Percentiles rank a stretch among this genome's conserved stretches.
Conservation (phyloP, 2,329 filamentous ascomycete genomes). For the Colletotrichum spaethianum region DNA sequence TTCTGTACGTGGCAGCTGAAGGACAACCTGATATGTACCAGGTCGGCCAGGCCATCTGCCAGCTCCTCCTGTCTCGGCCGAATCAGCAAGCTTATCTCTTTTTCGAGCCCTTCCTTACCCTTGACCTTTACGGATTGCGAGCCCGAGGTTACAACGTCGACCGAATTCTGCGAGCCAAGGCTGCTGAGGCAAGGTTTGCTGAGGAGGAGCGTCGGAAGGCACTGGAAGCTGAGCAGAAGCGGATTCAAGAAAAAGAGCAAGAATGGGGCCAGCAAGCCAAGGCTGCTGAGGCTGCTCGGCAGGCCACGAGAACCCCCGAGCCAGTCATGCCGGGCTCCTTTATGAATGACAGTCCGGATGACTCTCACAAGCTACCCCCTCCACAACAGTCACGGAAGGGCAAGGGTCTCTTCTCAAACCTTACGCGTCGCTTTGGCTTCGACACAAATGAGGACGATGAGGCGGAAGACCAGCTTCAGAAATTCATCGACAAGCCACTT, state of each 20-base stretch:
- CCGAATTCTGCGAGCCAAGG: slow-evolving; percentile 89
- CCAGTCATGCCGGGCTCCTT: slow-evolving; percentile 83
- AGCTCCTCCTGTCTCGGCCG: slow-evolving; percentile 83
- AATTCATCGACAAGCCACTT: slow-evolving; percentile 57
- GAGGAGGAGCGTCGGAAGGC: slow-evolving; percentile 85
- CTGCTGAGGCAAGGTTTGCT: slow-evolving; percentile 87
- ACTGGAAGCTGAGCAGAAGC: slow-evolving; percentile 79
- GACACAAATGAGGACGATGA: slow-evolving; percentile 64
- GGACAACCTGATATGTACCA: slow-evolving; percentile 87
- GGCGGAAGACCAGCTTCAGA: slow-evolving; percentile 59
- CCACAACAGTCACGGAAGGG: slow-evolving; percentile 56
- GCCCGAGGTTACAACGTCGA: slow-evolving; percentile 97
- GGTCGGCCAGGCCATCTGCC: slow-evolving; percentile 88
- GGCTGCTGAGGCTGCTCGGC: slow-evolving; percentile 55
- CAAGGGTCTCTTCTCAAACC: slow-evolving; percentile 76
- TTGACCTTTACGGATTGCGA: slow-evolving; percentile 85
- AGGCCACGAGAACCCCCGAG: slow-evolving; percentile 58
- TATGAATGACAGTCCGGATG: slow-evolving; percentile 72
- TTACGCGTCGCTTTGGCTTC: slow-evolving; percentile 78
- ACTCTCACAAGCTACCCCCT: slow-evolving; percentile 48
- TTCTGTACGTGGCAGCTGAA: slow-evolving; percentile 82
- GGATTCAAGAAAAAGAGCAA: slow-evolving; percentile 70
- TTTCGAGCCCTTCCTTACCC: slow-evolving; percentile 90
- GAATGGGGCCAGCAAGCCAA: slow-evolving; percentile 62
- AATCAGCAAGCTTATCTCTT: slow-evolving; percentile 92